Conservation (phyloP, 208 protist genomes). For the Crithidia thermophila region DNA sequence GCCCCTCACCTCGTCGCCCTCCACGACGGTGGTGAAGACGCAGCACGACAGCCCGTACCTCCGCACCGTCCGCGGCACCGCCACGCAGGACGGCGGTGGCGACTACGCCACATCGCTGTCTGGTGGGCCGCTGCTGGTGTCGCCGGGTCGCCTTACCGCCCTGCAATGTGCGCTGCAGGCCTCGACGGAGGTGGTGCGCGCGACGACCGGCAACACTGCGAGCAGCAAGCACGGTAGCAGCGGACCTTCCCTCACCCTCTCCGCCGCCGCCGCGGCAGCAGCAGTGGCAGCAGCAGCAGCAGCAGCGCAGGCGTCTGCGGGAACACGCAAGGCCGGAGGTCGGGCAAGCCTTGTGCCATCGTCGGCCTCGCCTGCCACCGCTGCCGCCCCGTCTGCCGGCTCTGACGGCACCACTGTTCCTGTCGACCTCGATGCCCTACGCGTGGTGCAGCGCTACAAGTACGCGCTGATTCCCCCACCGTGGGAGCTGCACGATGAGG, state of each 20-base stretch:
- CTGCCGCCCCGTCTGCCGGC: slow-evolving; percentile 2
- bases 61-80: slow-evolving; percentile 7
- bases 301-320: background rate
- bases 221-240: background rate
- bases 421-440: slow-evolving; percentile 11
- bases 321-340: background rate
- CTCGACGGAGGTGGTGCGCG: slow-evolving; percentile 12
- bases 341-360: background rate
- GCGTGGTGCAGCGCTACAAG: slow-evolving; percentile 39
- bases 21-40: background rate
- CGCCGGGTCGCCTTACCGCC: slow-evolving; percentile 17
- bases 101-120: background rate
- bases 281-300: no score
- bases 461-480: slow-evolving; percentile 56
- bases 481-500: slow-evolving; percentile 41
- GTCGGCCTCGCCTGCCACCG: background rate
- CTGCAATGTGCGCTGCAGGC: slow-evolving; percentile 23
- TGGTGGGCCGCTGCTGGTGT: background rate
- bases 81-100: background rate
- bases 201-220: background rate
- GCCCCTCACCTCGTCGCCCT: background rate
- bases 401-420: background rate
- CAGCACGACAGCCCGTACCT: slow-evolving; percentile 29
- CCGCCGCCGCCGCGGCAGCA: no score
- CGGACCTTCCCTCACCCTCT: background rate